Percentiles rank a stretch among this genome's conserved stretches.
Evolutionary conservation across 2,329 filamentous ascomycete genomes (phyloP).

Genomic region (Atkinsonella texensis): DNA sequence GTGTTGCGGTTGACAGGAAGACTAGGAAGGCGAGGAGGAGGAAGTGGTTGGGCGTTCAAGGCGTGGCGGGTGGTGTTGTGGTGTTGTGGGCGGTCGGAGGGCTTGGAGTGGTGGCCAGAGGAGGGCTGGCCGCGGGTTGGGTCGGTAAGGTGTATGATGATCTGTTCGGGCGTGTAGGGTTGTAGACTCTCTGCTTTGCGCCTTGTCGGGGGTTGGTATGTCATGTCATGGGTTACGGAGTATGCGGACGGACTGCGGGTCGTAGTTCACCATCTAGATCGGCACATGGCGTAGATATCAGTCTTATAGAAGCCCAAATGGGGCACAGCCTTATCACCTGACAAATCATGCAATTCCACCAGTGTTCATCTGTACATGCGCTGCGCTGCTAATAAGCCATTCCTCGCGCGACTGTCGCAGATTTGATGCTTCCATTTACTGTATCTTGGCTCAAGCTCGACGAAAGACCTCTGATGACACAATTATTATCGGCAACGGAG

Average conservation of each 20-base stretch:
- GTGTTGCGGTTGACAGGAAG: constrained; percentile 34
- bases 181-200: constrained; percentile 11
- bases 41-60: constrained; percentile 63
- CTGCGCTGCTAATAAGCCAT: too few species aligned
- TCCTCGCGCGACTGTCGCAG: too few species aligned
- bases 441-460: too few species aligned
- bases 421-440: too few species aligned
- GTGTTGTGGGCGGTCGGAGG: constrained; percentile 73
- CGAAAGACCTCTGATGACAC: too few species aligned
- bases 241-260: background rate
- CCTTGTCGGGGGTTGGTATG: background rate
- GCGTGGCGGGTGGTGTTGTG: constrained; percentile 42
- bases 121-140: constrained; percentile 63
- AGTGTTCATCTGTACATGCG: too few species aligned
- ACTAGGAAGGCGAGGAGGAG: constrained; percentile 45
- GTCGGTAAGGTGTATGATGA: constrained; percentile 69
- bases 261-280: too few species aligned
- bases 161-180: constrained; percentile 30
- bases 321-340: too few species aligned
- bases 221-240: background rate
- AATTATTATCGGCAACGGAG: too few species aligned
- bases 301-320: too few species aligned
- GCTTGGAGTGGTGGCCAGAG: constrained; percentile 63
- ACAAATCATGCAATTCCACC: too few species aligned
- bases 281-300: too few species aligned